These are phyloP conservation scores for Madurella fahalii DNA, from an alignment of 2,329 filamentous ascomycete genomes.

Conservation along the genomic window DNA sequence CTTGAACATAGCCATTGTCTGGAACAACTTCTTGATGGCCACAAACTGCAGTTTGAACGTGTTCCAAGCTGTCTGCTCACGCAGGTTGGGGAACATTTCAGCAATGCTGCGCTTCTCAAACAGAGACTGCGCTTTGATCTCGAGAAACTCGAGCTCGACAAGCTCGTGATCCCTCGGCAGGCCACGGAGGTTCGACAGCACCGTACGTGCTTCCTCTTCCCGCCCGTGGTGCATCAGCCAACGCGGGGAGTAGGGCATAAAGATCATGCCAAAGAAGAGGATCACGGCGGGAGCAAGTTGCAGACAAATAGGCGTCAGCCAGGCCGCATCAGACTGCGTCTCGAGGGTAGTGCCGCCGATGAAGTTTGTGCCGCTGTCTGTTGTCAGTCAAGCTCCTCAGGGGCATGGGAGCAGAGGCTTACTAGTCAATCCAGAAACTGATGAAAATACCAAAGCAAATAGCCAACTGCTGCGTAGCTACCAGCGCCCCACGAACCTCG, in stretches of 20 bases:
- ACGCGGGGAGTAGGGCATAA: constrained; percentile 75
- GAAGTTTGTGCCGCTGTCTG: constrained; percentile 54
- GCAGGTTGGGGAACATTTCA: constrained; percentile 63
- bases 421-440: constrained; percentile 60
- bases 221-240: constrained; percentile 70
- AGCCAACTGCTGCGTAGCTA: constrained; percentile 48
- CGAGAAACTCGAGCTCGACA: constrained; percentile 72
- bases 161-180: constrained; percentile 61
- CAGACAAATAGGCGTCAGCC: constrained; percentile 68
- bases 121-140: constrained; percentile 73
- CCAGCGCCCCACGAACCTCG: constrained; percentile 44
- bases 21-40: constrained; percentile 61
- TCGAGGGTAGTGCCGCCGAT: constrained; percentile 52
- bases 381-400: constrained; percentile 17
- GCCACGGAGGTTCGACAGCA: constrained; percentile 61
- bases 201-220: constrained; percentile 61
- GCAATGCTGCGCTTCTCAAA: constrained; percentile 71
- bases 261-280: constrained; percentile 66
- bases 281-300: constrained; percentile 65
- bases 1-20: constrained; percentile 61
- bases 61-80: constrained; percentile 57
- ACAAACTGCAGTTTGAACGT: constrained; percentile 67
- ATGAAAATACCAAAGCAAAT: constrained; percentile 62
- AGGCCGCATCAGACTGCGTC: constrained; percentile 62
- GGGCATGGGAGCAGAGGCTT: constrained; percentile 19